Base-by-base conservation (phyloP, 129 eudicot genomes). In the Pulicaria dysenterica region DNA sequence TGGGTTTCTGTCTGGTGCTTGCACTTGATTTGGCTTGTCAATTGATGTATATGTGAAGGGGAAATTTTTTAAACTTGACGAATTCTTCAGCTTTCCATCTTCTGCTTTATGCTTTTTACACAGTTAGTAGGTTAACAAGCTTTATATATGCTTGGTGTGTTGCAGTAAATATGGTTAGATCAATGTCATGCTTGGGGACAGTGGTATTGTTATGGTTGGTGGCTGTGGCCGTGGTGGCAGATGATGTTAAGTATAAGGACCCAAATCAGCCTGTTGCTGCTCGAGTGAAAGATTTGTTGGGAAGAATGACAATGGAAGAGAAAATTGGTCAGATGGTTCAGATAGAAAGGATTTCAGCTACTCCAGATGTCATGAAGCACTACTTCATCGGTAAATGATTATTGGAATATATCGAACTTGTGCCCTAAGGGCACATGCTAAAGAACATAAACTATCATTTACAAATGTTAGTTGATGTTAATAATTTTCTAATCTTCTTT, bases 291-390 rank as follows among this genome's bases (percentile, higher is more conserved):
- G 90, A 85, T 69, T 81, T 85, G 1, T 46, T 85, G 72, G 72
- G 69, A 31, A 64, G 83, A 77, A 85, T 85, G 90, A 85, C 85
- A 11, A 41, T 85, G 70, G 79, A 68, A 14, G 90, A 85, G 76
- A 85, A 85, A 72, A 79, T 86, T 46, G 91, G 91, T 69, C 91
- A 86, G 69, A 86, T 86, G 91, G 84, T 83, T 48, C 91, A 86
- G 77, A 80, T 83, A 31, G 91, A 86, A 46, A 81, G 91, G 59
- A 44, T 76, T 8, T 59, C 73, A n/a, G 91, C 91, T 60, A 83
- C 85, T 64, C 66, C 81, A 73, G 78, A 80, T 64, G 57, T 83
- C 40, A 76, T 83, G 83, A 73, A 17, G 77, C 79, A 78, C 16
- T 82, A 86, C 70, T 66, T 54, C 77, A 83, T 86, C 73, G 87